These are phyloP conservation scores for Leishmania tarentolae DNA, from an alignment of 208 protist genomes.

Conservation along the genomic window DNA sequence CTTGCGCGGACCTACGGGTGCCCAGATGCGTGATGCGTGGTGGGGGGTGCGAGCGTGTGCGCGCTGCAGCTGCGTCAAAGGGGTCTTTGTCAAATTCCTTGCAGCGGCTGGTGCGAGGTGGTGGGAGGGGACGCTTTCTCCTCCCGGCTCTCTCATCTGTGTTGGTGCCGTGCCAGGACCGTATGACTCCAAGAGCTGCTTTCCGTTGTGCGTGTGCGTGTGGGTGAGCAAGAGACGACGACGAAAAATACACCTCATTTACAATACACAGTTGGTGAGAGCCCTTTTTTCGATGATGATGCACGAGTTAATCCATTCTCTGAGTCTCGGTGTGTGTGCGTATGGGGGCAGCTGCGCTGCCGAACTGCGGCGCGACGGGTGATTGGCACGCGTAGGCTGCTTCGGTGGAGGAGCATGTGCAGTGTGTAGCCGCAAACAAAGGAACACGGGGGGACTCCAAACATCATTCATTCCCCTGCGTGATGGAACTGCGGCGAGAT, in stretches of 20 bases:
- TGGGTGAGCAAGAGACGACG: slow-evolving; percentile 17
- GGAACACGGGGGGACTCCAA: slow-evolving; percentile 16
- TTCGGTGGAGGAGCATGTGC: background rate
- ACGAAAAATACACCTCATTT: slow-evolving; percentile 39
- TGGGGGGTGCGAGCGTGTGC: background rate
- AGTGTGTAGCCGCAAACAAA: slow-evolving; percentile 11
- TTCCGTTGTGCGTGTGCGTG: background rate
- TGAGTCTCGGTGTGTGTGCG: slow-evolving; percentile 27
- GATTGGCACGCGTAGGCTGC: background rate
- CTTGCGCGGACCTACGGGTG: slow-evolving; percentile 65
- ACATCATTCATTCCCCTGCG: background rate
- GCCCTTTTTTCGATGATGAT: slow-evolving; percentile 42
- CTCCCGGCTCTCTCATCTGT: background rate
- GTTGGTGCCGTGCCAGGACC: slow-evolving; percentile 30
- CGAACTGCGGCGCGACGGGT: background rate
- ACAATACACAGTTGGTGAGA: slow-evolving; percentile 49
- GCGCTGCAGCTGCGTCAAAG: slow-evolving; percentile 2
- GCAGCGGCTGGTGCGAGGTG: slow-evolving; percentile 23
- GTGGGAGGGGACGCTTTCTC: background rate
- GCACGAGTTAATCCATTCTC: slow-evolving; percentile 51
- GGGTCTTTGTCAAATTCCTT: slow-evolving; percentile 32
- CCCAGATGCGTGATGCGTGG: slow-evolving; percentile 34
- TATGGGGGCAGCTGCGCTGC: background rate
- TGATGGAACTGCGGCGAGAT: background rate
- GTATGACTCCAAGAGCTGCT: slow-evolving; percentile 23